Percentiles rank a stretch among this genome's conserved stretches.
Conservation (phyloP, 2,329 filamentous ascomycete species). For the Aspergillus sp. region DNA sequence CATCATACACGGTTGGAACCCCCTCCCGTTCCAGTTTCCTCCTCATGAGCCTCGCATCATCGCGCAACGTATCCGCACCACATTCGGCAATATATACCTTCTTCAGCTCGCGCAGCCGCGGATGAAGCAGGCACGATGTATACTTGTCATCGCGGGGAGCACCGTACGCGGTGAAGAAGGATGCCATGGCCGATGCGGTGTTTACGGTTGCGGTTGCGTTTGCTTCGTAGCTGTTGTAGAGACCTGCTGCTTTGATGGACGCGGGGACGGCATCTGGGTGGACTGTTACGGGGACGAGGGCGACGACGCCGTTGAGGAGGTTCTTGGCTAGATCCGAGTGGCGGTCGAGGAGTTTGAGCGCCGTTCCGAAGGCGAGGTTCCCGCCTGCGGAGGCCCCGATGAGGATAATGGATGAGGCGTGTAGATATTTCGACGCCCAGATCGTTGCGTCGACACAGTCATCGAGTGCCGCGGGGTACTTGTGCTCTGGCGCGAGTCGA, state of each 20-base stretch:
- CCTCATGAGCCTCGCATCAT: constrained; percentile 9
- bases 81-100: constrained; percentile 21
- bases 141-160: constrained; percentile 3
- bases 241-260: constrained; percentile 31
- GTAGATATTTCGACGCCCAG: constrained; percentile 14
- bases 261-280: constrained; percentile 44
- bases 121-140: constrained; percentile 14
- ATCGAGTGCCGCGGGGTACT: constrained; percentile 19
- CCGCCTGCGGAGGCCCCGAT: constrained; percentile 47
- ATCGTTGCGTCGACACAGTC: constrained; percentile 16
- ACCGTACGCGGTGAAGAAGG: constrained; percentile 34
- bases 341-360: constrained; percentile 42
- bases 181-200: constrained; percentile 37
- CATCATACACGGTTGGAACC: too few species aligned
- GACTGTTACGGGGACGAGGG: constrained; percentile 42
- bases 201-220: constrained; percentile 44
- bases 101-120: constrained; percentile 12
- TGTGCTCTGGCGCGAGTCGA: constrained; percentile 29
- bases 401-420: constrained; percentile 29
- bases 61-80: constrained; percentile 16
- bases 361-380: constrained; percentile 42
- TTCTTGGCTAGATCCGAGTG: not conserved
- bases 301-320: constrained; percentile 40
- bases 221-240: constrained; percentile 42
- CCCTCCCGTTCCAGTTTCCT: too few species aligned